A percentile compares a stretch with the other conserved stretches of the same genome.
These are phyloP conservation scores for Cubamyces lactineus DNA, from an alignment of 768 basidiomycete genomes.

Conservation along the genomic window DNA sequence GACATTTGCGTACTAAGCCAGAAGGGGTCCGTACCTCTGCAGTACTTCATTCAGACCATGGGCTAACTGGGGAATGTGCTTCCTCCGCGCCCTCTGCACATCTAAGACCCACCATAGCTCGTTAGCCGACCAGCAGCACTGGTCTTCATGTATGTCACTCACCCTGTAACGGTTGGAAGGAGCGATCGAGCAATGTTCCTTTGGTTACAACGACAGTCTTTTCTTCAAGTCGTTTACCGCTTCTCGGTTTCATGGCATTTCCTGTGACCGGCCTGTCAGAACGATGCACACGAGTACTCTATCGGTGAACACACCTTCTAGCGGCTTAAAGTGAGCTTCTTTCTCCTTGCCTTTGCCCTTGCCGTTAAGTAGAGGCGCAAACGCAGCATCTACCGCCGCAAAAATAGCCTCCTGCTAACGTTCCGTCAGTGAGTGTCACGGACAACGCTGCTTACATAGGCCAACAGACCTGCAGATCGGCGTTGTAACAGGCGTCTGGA, in stretches of 20 bases:
- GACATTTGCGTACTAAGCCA: not conserved
- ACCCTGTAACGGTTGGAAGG: constrained; percentile 12
- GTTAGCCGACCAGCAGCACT: not conserved
- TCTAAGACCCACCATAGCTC: constrained; percentile 39
- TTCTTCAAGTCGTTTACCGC: not conserved
- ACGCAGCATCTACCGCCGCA: not conserved
- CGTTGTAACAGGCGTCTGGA: not conserved
- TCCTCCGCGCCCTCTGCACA: constrained; percentile 46
- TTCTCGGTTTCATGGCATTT: too few relatives aligned
- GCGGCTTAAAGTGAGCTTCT: not conserved
- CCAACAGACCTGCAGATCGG: not conserved
- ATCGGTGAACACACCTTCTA: not conserved
- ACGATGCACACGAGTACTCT: too few relatives aligned
- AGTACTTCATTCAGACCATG: constrained; percentile 72
- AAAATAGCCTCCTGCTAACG: not conserved
- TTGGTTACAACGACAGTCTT: not conserved
- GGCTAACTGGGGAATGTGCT: constrained; percentile 59
- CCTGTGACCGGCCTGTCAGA: too few relatives aligned
- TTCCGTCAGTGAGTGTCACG: not conserved
- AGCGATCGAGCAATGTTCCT: not conserved
- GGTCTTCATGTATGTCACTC: not conserved
- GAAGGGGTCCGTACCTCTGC: constrained; percentile 59
- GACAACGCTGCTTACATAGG: not conserved
- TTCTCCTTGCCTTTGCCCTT: not conserved
- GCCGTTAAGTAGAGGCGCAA: not conserved